Evolutionary conservation across 2,329 filamentous ascomycete species (phyloP).

Genomic region (Septoria petroselini): DNA sequence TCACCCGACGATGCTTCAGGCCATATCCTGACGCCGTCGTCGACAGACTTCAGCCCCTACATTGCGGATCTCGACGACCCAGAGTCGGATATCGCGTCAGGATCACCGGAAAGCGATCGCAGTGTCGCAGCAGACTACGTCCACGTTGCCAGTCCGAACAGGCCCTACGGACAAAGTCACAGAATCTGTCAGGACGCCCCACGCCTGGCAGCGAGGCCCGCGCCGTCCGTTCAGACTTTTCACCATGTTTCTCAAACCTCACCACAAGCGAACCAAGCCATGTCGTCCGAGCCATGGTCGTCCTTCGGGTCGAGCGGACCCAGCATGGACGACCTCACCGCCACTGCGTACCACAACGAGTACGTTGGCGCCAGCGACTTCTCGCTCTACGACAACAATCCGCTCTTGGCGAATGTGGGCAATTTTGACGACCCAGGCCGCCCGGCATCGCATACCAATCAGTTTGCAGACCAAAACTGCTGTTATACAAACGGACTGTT

Average conservation of each 20-base stretch:
- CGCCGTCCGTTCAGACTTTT: conserved; percentile 3
- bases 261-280: conserved; percentile 10
- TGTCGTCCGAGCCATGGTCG: conserved; percentile 13
- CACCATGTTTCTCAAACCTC: background rate
- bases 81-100: conserved; percentile 21
- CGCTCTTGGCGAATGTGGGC: conserved; percentile 7
- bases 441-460: background rate
- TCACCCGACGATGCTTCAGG: conserved; percentile 26
- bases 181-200: conserved; percentile 19
- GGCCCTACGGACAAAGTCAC: conserved; percentile 9
- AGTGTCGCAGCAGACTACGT: conserved; percentile 26
- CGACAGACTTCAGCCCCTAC: conserved; percentile 21
- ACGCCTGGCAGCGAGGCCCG: conserved; percentile 4
- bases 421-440: background rate
- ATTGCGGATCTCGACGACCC: conserved; percentile 18
- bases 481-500: background rate
- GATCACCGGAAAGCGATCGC: conserved; percentile 22
- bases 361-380: conserved; percentile 12
- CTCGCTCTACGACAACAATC: conserved; percentile 12
- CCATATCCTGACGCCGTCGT: conserved; percentile 28
- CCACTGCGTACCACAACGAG: conserved; percentile 1
- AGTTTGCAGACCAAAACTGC: background rate
- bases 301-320: conserved; percentile 14
- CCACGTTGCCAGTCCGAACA: conserved; percentile 14
- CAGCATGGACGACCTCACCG: conserved; percentile 17